A percentile compares a stretch with the other conserved stretches of the same genome.
These are phyloP conservation scores for Parsonsia alboflavescens DNA, from an alignment of 257 asterid species.

Conservation along the genomic window DNA sequence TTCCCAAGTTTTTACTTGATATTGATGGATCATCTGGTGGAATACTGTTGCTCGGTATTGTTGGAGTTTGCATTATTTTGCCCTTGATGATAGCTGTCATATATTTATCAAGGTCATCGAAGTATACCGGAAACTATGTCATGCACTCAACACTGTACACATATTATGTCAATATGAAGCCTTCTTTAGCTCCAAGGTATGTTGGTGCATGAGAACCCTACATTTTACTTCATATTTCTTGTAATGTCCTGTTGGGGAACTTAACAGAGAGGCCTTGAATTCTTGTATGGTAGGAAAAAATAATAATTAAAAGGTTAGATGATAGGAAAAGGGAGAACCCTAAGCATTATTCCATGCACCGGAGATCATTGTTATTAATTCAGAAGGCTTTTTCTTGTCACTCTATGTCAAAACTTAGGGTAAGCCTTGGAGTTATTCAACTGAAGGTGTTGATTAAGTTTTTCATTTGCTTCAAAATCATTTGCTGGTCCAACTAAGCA, in stretches of 20 bases:
- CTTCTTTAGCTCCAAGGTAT: conserved; percentile 98
- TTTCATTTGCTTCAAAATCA: background rate
- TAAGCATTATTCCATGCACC: no score
- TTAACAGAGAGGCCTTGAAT: background rate
- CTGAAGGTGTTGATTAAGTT: background rate
- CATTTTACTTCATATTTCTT: background rate
- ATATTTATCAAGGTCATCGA: conserved; percentile 88
- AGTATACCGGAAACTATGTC: conserved; percentile 96
- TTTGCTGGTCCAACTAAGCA: background rate
- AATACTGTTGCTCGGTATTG: conserved; percentile 87
- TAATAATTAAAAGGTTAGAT: background rate
- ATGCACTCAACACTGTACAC: conserved; percentile 92
- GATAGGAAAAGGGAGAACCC: no score
- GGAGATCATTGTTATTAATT: no score
- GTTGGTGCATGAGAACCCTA: background rate
- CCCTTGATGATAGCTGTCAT: conserved; percentile 88
- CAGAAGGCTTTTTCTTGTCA: no score
- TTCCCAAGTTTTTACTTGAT: conserved; percentile 84
- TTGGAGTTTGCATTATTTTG: conserved; percentile 87
- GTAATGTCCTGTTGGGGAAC: background rate
- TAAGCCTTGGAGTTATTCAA: background rate
- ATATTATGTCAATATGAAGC: conserved; percentile 92
- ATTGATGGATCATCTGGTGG: conserved; percentile 97
- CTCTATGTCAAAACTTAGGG: background rate
- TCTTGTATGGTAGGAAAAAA: background rate